A percentile compares a stretch with the other conserved stretches of the same genome.
Conservation (phyloP, 1,139 yeast genomes). For the Geotrichum australiense region DNA sequence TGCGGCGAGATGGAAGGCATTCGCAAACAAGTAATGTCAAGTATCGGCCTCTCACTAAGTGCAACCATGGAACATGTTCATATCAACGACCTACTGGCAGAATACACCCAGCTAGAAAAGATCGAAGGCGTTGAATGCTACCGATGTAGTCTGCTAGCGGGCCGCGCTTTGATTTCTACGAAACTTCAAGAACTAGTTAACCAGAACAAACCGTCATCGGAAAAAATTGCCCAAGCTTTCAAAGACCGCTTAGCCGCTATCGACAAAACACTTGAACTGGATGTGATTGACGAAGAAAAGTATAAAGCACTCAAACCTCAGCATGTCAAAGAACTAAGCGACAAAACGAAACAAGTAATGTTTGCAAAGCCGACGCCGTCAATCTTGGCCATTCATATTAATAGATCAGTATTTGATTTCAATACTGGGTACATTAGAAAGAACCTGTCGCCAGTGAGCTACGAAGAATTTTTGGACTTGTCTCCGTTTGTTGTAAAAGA, state of each 20-base stretch:
- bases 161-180: slow-evolving; percentile 33
- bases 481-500: slow-evolving; percentile 65
- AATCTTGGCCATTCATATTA: slow-evolving; percentile 74
- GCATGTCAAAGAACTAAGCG: slow-evolving; percentile 66
- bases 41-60: slow-evolving; percentile 62
- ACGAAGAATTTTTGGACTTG: slow-evolving; percentile 61
- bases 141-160: slow-evolving; percentile 69
- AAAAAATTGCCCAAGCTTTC: slow-evolving; percentile 37
- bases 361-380: slow-evolving; percentile 75
- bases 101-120: slow-evolving; percentile 75
- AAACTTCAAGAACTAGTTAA: slow-evolving; percentile 12
- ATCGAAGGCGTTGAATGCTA: slow-evolving; percentile 92
- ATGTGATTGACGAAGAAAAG: slow-evolving; percentile 71
- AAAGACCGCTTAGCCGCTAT: slow-evolving; percentile 49
- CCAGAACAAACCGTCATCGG: slow-evolving; percentile 13
- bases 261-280: slow-evolving; percentile 50
- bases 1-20: slow-evolving; percentile 95
- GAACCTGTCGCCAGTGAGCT: slow-evolving; percentile 73
- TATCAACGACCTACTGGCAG: slow-evolving; percentile 53
- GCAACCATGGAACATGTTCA: slow-evolving; percentile 33
- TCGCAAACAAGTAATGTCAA: slow-evolving; percentile 72
- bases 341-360: slow-evolving; percentile 74
- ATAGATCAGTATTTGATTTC: slow-evolving; percentile 88
- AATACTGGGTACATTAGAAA: slow-evolving; percentile 75
- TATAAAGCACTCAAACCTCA: slow-evolving; percentile 69